phyloP scores from a whole-genome alignment of 495 filamentous ascomycete species.

The Cercophora scortea region DNA sequence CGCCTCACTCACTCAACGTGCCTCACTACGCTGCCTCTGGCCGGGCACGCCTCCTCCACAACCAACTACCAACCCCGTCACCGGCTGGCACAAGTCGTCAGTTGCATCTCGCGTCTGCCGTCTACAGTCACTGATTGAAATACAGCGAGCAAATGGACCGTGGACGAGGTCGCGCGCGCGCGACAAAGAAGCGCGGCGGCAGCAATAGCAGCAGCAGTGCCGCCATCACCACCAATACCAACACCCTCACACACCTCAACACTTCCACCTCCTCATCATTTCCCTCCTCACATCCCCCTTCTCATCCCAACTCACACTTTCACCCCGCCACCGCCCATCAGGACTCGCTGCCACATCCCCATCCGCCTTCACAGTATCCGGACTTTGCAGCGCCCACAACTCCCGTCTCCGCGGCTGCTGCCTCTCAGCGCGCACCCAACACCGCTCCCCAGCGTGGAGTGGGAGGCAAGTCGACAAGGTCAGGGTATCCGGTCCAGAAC shows the following conservation, averaged over 20 bases:
- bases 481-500: neutral
- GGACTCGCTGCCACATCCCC: neutral
- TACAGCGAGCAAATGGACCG: constrained; percentile 19
- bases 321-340: neutral
- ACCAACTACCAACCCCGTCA: neutral
- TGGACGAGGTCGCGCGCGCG: constrained; percentile 23
- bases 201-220: neutral
- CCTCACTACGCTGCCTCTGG: neutral
- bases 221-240: too few species aligned
- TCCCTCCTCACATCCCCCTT: constrained; percentile 5
- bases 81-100: neutral
- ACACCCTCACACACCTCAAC: too few species aligned
- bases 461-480: constrained; percentile 3
- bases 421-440: constrained; percentile 2
- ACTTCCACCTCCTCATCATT: too few species aligned
- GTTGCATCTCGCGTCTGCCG: too few species aligned
- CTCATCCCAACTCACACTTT: constrained; percentile 1
- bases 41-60: neutral
- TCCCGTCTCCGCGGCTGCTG: neutral
- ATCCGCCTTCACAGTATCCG: constrained; percentile 1
- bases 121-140: constrained; percentile 12
- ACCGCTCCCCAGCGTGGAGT: constrained; percentile 9
- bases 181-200: constrained; percentile 22
- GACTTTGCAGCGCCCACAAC: constrained; percentile 1
- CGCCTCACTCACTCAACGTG: constrained; percentile 17